Evolutionary conservation across 2,329 filamentous ascomycete species (phyloP).

Genomic region (Exophiala alcalophila): DNA sequence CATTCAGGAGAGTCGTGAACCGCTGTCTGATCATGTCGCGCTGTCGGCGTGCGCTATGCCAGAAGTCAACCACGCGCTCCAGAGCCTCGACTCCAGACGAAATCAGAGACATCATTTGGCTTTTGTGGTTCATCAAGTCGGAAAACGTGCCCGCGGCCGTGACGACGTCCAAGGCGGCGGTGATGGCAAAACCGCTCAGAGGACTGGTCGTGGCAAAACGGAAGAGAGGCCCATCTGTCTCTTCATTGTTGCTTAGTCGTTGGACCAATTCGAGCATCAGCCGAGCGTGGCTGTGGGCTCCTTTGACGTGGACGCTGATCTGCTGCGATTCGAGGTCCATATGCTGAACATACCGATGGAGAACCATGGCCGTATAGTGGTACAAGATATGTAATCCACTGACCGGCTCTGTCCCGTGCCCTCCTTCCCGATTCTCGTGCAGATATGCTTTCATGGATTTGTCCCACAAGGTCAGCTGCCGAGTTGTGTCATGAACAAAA

Average conservation of each 20-base stretch:
- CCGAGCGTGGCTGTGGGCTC: slow-evolving; percentile 21
- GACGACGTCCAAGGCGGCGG: slow-evolving; percentile 65
- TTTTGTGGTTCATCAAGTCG: slow-evolving; percentile 43
- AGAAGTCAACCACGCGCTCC: slow-evolving; percentile 56
- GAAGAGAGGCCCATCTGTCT: slow-evolving; percentile 11
- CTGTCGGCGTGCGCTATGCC: slow-evolving; percentile 57
- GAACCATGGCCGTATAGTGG: slow-evolving; percentile 25
- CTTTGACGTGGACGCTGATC: slow-evolving; percentile 15
- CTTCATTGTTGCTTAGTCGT: slow-evolving; percentile 17
- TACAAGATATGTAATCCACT: slow-evolving; percentile 25
- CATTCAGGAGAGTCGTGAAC: slow-evolving; percentile 43
- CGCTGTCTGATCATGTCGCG: slow-evolving; percentile 50
- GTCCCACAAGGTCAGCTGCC: slow-evolving; percentile 14
- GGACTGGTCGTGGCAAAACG: slow-evolving; percentile 52
- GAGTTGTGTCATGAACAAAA: slow-evolving; percentile 8
- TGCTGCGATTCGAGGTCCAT: slow-evolving; percentile 5
- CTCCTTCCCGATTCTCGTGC: neutral
- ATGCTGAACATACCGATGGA: slow-evolving; percentile 26
- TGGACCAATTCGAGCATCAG: slow-evolving; percentile 21
- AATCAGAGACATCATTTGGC: slow-evolving; percentile 52
- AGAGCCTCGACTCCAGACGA: slow-evolving; percentile 54
- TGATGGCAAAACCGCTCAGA: slow-evolving; percentile 60
- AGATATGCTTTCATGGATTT: slow-evolving; percentile 3
- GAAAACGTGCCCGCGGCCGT: slow-evolving; percentile 57
- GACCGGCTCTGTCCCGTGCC: slow-evolving; percentile 8